Evolutionary conservation across 352 stramenopile genomes (phyloP).

Genomic region (Saprolegnia diclina): DNA sequence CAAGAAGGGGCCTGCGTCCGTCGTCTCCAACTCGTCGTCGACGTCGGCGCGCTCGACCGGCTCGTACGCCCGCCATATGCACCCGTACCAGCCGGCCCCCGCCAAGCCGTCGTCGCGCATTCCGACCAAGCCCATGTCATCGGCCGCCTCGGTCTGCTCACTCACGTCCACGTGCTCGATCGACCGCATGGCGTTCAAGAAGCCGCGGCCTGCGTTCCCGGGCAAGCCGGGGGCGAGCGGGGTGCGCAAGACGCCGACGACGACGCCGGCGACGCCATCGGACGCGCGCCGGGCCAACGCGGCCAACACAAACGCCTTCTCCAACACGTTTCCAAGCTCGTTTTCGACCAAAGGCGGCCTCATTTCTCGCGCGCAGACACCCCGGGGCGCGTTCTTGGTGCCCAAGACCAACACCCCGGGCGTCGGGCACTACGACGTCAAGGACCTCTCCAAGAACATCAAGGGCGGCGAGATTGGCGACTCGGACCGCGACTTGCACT

Average conservation of each 20-base stretch:
- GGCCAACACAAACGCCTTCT: slow-evolving; percentile 64
- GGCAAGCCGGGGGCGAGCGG: background rate
- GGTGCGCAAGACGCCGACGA: background rate
- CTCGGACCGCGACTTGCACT: slow-evolving; percentile 56
- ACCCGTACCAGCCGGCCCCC: slow-evolving; percentile 28
- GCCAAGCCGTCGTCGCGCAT: slow-evolving; percentile 27
- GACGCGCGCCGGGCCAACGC: slow-evolving; percentile 38
- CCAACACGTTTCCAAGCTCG: slow-evolving; percentile 37
- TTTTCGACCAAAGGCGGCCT: slow-evolving; percentile 63
- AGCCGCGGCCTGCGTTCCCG: background rate
- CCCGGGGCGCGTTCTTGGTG: slow-evolving; percentile 60
- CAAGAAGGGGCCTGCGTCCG: background rate
- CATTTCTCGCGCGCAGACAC: slow-evolving; percentile 53
- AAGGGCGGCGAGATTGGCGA: slow-evolving; percentile 72
- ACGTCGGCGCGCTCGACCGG: slow-evolving; percentile 40
- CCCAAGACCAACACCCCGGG: slow-evolving; percentile 61
- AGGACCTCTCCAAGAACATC: slow-evolving; percentile 48
- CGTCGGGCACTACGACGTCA: slow-evolving; percentile 74
- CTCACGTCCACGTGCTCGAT: slow-evolving; percentile 49
- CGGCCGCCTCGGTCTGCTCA: slow-evolving; percentile 51
- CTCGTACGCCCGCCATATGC: slow-evolving; percentile 49
- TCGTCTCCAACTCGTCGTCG: slow-evolving; percentile 19
- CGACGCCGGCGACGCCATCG: background rate
- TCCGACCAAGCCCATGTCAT: slow-evolving; percentile 30
- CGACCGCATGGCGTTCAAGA: slow-evolving; percentile 30